Evolutionary conservation across 495 filamentous ascomycete species (phyloP), one percentile per base, ranked within the genome.

Genomic region (Podospora pseudoanserina): DNA sequence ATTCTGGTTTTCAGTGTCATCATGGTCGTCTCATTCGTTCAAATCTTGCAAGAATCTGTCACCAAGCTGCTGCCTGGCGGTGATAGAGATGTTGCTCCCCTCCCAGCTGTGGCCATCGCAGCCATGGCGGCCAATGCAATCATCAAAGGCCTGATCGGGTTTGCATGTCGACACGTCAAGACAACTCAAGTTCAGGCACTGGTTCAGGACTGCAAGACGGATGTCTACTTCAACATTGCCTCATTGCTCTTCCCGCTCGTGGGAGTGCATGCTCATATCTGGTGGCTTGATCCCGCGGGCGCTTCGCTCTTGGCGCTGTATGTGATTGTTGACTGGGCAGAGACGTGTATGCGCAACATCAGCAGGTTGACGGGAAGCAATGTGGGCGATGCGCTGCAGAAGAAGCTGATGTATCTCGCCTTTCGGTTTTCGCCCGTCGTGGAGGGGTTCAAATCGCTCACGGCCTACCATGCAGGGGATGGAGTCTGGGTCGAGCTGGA

Each of bases 1-100:
- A 80, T 85, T 9, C 72, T 85, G n/a, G 82, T 85, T 44, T 84
- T 84, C 72, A 79, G 77, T 5, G 76, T 85, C 65, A 84, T 85
- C 67, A 85, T 85, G 83, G 79, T 85, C 16, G 74, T 85, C 7
- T 82, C 82, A 11, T 85, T 85, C 63, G 44, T 81, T 4, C 80
- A 84, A 65, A 79, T 85, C 62, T 68, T 85, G 63, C 73, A 85
- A 70, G 82, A 84, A 73, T 80, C 79, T 4, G 79, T 81, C 3
- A 63, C 76, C 54, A 82, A 81, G 62, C 60, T 85, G 44, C 67
- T 84, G 13, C 77, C 81, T 0, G 74, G 79, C 58, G 70, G 67
- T 3, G 72, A 76, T 58, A 71, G 72, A 4, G 71, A 74, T 7
- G 65, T 67, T 16, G 68, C 60, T 0, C 53, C 61, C 7, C 70